These are phyloP conservation scores for Epichloe glyceriae DNA, from an alignment of 2,329 filamentous ascomycete species.

Conservation along the genomic window DNA sequence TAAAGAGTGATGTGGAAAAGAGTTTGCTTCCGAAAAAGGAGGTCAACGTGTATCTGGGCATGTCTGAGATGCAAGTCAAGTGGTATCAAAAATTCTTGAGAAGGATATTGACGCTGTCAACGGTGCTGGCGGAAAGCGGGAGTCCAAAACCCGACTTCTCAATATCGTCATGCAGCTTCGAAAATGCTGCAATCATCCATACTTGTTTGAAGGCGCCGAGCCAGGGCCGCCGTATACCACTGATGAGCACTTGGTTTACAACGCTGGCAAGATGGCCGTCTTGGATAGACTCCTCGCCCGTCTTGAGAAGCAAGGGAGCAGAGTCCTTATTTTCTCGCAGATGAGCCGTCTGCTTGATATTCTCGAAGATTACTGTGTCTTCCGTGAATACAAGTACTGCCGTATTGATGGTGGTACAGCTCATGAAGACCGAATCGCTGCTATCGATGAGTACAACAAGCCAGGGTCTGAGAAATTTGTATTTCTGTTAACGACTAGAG, in stretches of 20 bases:
- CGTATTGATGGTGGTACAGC: conserved; percentile 94
- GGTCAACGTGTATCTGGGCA: conserved; percentile 89
- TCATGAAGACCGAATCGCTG: conserved; percentile 92
- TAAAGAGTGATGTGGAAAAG: conserved; percentile 97
- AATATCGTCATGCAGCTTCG: conserved; percentile 99
- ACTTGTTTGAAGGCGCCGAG: conserved; percentile 94
- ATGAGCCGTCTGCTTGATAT: conserved; percentile 98
- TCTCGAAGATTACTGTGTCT: conserved; percentile 94
- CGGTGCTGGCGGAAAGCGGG: conserved; percentile 86
- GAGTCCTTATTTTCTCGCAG: conserved; percentile 97
- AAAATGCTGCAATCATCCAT: conserved; percentile 98
- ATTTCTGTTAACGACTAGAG: conserved; percentile 88
- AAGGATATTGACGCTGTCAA: conserved; percentile 99
- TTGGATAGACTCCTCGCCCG: conserved; percentile 81
- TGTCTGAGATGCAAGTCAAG: conserved; percentile 98
- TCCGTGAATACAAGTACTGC: conserved; percentile 89
- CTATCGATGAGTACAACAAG: conserved; percentile 98
- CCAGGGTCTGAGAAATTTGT: conserved; percentile 91
- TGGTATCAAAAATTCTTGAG: conserved; percentile 98
- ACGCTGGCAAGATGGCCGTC: conserved; percentile 94
- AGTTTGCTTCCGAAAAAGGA: conserved; percentile 95
- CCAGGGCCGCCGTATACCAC: conserved; percentile 96
- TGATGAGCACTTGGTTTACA: conserved; percentile 87
- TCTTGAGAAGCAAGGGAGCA: conserved; percentile 74
- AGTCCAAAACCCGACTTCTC: conserved; percentile 90